These are phyloP conservation scores for Kentomonas sorsogonicus DNA, from an alignment of 208 protist species.

Conservation along the genomic window DNA sequence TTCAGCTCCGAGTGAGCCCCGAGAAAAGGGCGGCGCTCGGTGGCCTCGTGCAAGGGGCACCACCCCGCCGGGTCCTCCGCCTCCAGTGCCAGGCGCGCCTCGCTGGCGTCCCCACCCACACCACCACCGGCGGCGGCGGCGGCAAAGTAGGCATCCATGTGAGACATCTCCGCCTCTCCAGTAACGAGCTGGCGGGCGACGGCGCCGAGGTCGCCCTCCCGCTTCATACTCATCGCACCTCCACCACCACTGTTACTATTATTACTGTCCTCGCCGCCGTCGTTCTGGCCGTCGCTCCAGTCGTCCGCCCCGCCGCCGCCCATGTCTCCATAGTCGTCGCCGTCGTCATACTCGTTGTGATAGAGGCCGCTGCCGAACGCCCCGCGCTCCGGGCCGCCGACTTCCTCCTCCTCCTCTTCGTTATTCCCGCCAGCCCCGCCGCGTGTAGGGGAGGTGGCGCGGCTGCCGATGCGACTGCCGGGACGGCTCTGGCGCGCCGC, in stretches of 20 bases:
- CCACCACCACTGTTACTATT: neutral
- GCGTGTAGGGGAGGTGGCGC: neutral
- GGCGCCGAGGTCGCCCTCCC: slow-evolving; percentile 15
- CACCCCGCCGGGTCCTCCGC: slow-evolving; percentile 67
- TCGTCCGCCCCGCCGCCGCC: slow-evolving; percentile 10
- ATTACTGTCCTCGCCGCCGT: slow-evolving; percentile 14
- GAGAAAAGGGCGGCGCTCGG: neutral
- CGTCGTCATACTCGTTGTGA: slow-evolving; percentile 4
- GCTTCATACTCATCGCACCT: too few relatives aligned
- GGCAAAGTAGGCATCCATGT: slow-evolving; percentile 52
- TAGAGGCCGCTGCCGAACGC: neutral
- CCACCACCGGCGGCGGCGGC: too few relatives aligned
- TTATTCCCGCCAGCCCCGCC: neutral
- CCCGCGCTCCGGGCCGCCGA: too few relatives aligned
- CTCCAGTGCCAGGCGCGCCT: slow-evolving; percentile 65
- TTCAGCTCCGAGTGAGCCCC: neutral
- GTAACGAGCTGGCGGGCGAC: slow-evolving; percentile 58
- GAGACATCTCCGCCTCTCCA: slow-evolving; percentile 54
- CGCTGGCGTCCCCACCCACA: too few relatives aligned
- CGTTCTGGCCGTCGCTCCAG: slow-evolving; percentile 17
- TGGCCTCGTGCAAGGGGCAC: slow-evolving; percentile 60
- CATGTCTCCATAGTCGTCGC: slow-evolving; percentile 9
- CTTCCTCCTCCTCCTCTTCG: neutral
- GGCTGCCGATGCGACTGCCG: slow-evolving; percentile 3
- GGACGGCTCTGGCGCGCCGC: neutral